phyloP scores from a whole-genome alignment of 495 filamentous ascomycete genomes.

The Letharia lupina region DNA sequence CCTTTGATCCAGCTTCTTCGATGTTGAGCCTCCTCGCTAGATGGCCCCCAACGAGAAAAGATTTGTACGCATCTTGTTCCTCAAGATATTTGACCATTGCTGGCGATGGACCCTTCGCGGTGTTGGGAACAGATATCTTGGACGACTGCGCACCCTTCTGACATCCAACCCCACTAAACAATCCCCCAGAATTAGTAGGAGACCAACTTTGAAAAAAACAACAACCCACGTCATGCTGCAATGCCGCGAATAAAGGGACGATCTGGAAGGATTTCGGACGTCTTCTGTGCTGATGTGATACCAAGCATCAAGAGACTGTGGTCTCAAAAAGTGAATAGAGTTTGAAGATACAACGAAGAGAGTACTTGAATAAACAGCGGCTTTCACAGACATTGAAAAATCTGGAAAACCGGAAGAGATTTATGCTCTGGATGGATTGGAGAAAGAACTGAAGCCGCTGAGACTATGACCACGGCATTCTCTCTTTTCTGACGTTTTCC shows the following conservation, averaged over 20 bases:
- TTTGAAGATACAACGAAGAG: neutral
- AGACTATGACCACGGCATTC: neutral
- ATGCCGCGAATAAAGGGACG: neutral
- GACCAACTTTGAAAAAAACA: neutral
- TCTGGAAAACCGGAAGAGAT: neutral
- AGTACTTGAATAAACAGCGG: neutral
- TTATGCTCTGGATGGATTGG: neutral
- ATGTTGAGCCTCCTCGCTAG: neutral
- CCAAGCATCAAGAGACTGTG: neutral
- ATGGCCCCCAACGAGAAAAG: neutral
- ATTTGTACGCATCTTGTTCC: neutral
- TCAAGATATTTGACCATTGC: neutral
- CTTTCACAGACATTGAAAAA: neutral
- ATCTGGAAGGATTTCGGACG: neutral
- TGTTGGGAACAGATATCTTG: neutral
- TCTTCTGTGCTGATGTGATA: neutral
- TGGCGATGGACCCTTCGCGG: neutral
- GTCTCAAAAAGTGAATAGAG: neutral
- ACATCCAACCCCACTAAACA: neutral
- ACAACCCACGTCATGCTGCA: conserved; percentile 4
- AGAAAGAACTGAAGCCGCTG: neutral
- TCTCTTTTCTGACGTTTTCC: neutral
- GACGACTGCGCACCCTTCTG: neutral
- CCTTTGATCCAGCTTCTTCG: neutral
- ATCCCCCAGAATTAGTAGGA: neutral